Evolutionary conservation across 345 rosid genomes (phyloP).

Genomic region (Lepidium didymum): DNA sequence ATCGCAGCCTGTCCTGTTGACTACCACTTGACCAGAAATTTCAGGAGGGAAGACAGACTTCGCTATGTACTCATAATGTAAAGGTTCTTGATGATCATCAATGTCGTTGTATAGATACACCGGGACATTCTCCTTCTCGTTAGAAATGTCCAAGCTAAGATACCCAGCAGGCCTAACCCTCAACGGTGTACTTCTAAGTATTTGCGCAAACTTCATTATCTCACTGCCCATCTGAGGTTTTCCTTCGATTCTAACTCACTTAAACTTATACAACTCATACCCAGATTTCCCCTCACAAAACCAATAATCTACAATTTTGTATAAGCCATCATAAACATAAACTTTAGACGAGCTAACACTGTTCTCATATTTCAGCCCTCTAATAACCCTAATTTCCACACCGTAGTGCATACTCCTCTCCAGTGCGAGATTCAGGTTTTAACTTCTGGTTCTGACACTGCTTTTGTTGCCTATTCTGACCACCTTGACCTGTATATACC

Average conservation of each 20-base stretch:
- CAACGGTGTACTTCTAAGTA: constrained; percentile 42
- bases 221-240: constrained; percentile 75
- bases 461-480: constrained; percentile 50
- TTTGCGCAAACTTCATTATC: constrained; percentile 49
- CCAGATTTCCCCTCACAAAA: constrained; percentile 79
- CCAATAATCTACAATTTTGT: constrained; percentile 62
- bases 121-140: constrained; percentile 46
- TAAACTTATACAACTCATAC: constrained; percentile 72
- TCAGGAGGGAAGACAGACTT: constrained; percentile 50
- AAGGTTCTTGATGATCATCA: constrained; percentile 58
- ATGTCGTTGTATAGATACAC: constrained; percentile 75
- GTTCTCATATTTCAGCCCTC: constrained; percentile 59
- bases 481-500: constrained; percentile 78
- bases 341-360: constrained; percentile 34
- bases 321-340: constrained; percentile 85
- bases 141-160: constrained; percentile 59
- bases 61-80: constrained; percentile 53
- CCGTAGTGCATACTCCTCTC: constrained; percentile 77
- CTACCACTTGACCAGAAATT: constrained; percentile 23
- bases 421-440: constrained; percentile 78
- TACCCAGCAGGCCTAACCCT: constrained; percentile 57
- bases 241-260: constrained; percentile 62
- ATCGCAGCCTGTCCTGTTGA: constrained; percentile 33
- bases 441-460: constrained; percentile 72
- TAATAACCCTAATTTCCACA: constrained; percentile 62